phyloP scores from a whole-genome alignment of 768 basidiomycete genomes.

The Boletus rex-veris region DNA sequence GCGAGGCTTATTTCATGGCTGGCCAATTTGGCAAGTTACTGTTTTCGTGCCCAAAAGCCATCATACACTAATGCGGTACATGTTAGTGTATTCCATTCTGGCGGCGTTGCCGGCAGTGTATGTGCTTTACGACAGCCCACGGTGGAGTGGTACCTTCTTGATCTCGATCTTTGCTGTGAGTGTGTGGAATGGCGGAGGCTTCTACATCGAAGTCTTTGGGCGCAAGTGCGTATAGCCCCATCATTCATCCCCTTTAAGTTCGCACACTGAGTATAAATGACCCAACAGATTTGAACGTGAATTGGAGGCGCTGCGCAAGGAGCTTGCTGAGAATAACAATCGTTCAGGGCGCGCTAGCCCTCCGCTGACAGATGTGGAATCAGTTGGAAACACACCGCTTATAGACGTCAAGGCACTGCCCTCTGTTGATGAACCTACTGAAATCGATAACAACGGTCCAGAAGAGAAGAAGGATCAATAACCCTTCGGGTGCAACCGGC shows the following conservation, averaged over 20 bases:
- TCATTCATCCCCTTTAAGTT: background rate
- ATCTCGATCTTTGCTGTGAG: slow-evolving; percentile 79
- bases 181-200: slow-evolving; percentile 95
- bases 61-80: slow-evolving; percentile 2
- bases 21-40: slow-evolving; percentile 70
- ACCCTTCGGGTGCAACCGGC: slow-evolving; percentile 1
- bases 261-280: slow-evolving; percentile 5
- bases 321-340: slow-evolving; percentile 68
- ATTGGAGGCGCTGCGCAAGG: slow-evolving; percentile 84
- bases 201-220: slow-evolving; percentile 95
- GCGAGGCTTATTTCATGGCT: slow-evolving; percentile 73
- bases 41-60: background rate
- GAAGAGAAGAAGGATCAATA: slow-evolving; percentile 32
- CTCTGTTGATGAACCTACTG: slow-evolving; percentile 14
- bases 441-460: slow-evolving; percentile 7
- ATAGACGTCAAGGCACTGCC: slow-evolving; percentile 24
- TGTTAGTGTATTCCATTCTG: slow-evolving; percentile 73
- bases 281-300: slow-evolving; percentile 81
- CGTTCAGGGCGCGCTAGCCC: slow-evolving; percentile 57
- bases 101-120: slow-evolving; percentile 86
- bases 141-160: slow-evolving; percentile 76
- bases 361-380: slow-evolving; percentile 41
- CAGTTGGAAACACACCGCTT: slow-evolving; percentile 35
- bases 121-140: slow-evolving; percentile 74
- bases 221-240: slow-evolving; percentile 67